Evolutionary conservation across 768 basidiomycete genomes (phyloP).

Genomic region (Thelephora aurantiotincta): DNA sequence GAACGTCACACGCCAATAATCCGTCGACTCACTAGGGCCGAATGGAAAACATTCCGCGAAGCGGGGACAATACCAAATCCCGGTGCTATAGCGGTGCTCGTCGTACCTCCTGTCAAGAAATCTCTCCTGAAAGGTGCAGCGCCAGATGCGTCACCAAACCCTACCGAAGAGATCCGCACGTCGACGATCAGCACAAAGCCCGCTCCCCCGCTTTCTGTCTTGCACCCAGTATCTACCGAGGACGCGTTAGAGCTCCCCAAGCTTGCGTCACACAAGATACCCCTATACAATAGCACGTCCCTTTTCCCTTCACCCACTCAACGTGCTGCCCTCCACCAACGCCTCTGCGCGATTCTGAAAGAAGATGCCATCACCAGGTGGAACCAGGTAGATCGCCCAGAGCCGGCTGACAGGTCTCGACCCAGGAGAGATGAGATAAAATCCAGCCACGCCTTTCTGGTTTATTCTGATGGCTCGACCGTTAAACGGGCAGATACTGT

Average conservation of each 20-base stretch:
- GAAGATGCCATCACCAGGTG: constrained; percentile 27
- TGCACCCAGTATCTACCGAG: constrained; percentile 12
- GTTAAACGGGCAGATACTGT: constrained; percentile 43
- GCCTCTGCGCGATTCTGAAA: constrained; percentile 31
- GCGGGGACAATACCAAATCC: constrained; percentile 33
- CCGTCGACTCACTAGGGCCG: constrained; percentile 48
- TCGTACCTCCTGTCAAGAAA: constrained; percentile 53
- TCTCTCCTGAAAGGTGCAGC: constrained; percentile 24
- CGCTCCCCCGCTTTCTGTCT: constrained; percentile 14
- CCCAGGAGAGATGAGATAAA: constrained; percentile 20
- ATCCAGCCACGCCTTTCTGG: constrained; percentile 56
- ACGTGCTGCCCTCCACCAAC: constrained; percentile 40
- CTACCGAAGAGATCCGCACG: neutral
- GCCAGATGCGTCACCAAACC: neutral
- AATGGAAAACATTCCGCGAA: constrained; percentile 35
- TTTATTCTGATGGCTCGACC: constrained; percentile 37
- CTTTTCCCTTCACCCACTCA: constrained; percentile 51
- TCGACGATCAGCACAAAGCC: constrained; percentile 3
- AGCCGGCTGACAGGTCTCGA: neutral
- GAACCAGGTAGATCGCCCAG: neutral
- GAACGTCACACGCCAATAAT: constrained; percentile 24
- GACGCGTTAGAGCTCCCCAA: constrained; percentile 4
- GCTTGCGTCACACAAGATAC: constrained; percentile 27
- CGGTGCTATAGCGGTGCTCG: constrained; percentile 51
- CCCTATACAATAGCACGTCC: constrained; percentile 51